Conservation (phyloP, 2,329 filamentous ascomycete species). For the Exophiala viscosa region DNA sequence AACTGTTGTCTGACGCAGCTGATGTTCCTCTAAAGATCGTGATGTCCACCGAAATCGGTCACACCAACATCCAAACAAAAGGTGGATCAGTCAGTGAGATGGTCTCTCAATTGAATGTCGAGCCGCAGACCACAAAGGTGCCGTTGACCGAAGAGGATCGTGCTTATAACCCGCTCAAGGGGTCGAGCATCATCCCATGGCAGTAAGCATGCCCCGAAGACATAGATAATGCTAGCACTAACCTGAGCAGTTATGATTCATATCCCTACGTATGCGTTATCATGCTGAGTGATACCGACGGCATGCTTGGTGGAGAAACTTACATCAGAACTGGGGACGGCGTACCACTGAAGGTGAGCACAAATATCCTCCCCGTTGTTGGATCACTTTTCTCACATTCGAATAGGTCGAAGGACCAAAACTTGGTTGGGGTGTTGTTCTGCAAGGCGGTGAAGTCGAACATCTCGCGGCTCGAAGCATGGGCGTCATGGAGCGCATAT, state of each 20-base stretch:
- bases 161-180: slow-evolving; percentile 5
- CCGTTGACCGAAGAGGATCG: slow-evolving; percentile 5
- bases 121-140: slow-evolving; percentile 1
- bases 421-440: slow-evolving; percentile 55
- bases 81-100: slow-evolving; percentile 3
- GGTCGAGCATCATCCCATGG: slow-evolving; percentile 7
- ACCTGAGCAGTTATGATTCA: slow-evolving; percentile 26
- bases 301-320: slow-evolving; percentile 54
- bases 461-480: slow-evolving; percentile 55
- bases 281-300: slow-evolving; percentile 38
- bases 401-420: slow-evolving; percentile 3
- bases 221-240: background rate
- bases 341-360: slow-evolving; percentile 1
- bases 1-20: background rate
- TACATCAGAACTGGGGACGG: slow-evolving; percentile 29
- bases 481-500: slow-evolving; percentile 61
- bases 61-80: slow-evolving; percentile 5
- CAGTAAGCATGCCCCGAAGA: slow-evolving; percentile 21
- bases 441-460: slow-evolving; percentile 64
- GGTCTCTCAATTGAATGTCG: slow-evolving; percentile 2
- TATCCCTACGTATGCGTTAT: slow-evolving; percentile 24
- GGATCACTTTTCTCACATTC: background rate
- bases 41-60: slow-evolving; percentile 2
- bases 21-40: slow-evolving; percentile 1
- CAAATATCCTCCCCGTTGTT: background rate